Conservation (phyloP, 2,329 filamentous ascomycete genomes). For the Phoma sp. region DNA sequence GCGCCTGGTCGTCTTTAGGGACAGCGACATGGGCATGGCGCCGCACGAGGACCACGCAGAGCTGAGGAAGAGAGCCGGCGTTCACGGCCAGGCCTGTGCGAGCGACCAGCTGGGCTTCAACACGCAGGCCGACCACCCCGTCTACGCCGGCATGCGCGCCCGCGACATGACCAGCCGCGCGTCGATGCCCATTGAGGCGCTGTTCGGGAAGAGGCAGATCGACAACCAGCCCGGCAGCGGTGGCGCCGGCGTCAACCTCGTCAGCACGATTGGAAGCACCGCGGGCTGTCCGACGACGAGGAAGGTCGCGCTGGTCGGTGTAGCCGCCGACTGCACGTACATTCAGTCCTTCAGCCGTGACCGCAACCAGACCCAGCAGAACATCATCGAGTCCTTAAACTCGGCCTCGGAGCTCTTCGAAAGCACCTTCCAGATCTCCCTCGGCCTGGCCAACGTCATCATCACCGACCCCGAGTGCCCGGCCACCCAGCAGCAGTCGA, state of each 20-base stretch:
- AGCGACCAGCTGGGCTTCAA: constrained; percentile 85
- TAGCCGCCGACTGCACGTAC: constrained; percentile 93
- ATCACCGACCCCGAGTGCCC: constrained; percentile 80
- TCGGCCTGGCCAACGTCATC: constrained; percentile 86
- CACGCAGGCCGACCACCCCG: constrained; percentile 70
- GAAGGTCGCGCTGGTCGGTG: constrained; percentile 87
- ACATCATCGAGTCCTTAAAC: constrained; percentile 85
- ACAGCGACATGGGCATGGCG: constrained; percentile 74
- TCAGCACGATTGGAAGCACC: constrained; percentile 78
- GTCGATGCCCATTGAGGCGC: constrained; percentile 65
- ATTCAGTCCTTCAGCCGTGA: constrained; percentile 76
- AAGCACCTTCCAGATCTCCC: constrained; percentile 89
- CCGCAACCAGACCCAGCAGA: constrained; percentile 68
- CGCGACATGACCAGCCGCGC: constrained; percentile 58
- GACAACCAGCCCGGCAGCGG: constrained; percentile 75
- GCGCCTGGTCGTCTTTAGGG: constrained; percentile 88
- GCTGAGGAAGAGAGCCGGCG: constrained; percentile 63
- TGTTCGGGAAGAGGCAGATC: constrained; percentile 73
- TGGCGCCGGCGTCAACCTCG: constrained; percentile 79
- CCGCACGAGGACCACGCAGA: constrained; percentile 61
- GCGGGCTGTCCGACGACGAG: constrained; percentile 87
- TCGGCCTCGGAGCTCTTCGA: constrained; percentile 88
- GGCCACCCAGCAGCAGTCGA: constrained; percentile 66
- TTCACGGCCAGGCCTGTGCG: constrained; percentile 61
- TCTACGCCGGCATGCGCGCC: constrained; percentile 62